phyloP scores from a whole-genome alignment of 164 flowering plant genomes.

The Santalum album region DNA sequence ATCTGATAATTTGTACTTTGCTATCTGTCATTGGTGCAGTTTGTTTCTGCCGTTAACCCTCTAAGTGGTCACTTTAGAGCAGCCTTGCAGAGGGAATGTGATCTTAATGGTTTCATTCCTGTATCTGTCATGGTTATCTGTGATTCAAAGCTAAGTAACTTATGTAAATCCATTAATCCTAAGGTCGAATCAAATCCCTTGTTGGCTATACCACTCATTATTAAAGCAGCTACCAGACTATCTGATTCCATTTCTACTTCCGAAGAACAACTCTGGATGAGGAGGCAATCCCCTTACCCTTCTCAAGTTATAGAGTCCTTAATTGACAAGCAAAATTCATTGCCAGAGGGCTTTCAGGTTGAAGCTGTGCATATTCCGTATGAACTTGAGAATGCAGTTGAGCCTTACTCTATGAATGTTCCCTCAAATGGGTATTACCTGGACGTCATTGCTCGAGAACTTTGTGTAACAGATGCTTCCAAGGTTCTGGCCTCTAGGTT shows the following conservation, averaged over 20 bases:
- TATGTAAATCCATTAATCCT: slow-evolving; percentile 62
- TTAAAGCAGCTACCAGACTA: slow-evolving; percentile 43
- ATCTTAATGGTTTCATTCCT: slow-evolving; percentile 45
- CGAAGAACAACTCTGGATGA: slow-evolving; percentile 45
- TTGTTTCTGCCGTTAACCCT: slow-evolving; percentile 55
- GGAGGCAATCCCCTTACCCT: slow-evolving; percentile 43
- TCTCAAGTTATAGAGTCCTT: slow-evolving; percentile 30
- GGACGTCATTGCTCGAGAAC: slow-evolving; percentile 72
- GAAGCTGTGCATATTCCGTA: slow-evolving; percentile 52
- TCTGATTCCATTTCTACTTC: slow-evolving; percentile 29
- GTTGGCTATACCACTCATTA: slow-evolving; percentile 35
- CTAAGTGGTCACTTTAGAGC: slow-evolving; percentile 75
- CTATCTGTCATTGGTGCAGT: slow-evolving; percentile 27
- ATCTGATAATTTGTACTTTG: neutral
- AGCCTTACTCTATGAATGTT: slow-evolving; percentile 37
- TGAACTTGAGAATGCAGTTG: slow-evolving; percentile 42
- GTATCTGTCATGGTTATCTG: slow-evolving; percentile 46
- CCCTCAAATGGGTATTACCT: slow-evolving; percentile 51
- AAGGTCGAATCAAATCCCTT: slow-evolving; percentile 52
- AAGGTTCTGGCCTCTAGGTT: slow-evolving; percentile 67
- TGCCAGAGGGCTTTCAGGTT: slow-evolving; percentile 24
- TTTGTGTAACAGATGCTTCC: slow-evolving; percentile 50
- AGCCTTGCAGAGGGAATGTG: slow-evolving; percentile 48
- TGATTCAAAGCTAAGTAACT: slow-evolving; percentile 50
- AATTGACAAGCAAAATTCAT: slow-evolving; percentile 10